These are phyloP conservation scores for Cephalotrichum gorgonifer DNA, from an alignment of 2,329 filamentous ascomycete genomes.

Conservation along the genomic window DNA sequence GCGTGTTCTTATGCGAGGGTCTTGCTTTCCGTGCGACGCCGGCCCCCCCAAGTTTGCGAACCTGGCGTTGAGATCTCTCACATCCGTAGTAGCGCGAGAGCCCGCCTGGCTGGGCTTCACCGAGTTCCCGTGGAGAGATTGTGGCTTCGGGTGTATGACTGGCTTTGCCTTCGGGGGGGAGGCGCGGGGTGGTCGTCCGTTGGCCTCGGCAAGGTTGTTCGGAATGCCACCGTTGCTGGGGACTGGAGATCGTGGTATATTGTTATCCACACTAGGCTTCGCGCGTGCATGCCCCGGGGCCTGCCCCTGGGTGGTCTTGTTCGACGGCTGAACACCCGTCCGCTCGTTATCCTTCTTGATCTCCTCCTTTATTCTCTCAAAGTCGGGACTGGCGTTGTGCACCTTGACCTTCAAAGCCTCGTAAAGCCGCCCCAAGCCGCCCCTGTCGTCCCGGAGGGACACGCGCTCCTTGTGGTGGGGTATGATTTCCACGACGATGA, in stretches of 20 bases:
- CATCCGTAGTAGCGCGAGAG: background rate
- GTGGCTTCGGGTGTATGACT: slow-evolving; percentile 55
- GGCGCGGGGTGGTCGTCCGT: slow-evolving; percentile 7
- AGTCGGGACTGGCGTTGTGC: slow-evolving; percentile 33
- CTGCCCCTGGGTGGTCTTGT: background rate
- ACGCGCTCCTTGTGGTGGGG: slow-evolving; percentile 67
- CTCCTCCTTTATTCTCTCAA: slow-evolving; percentile 45
- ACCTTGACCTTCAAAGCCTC: slow-evolving; percentile 39
- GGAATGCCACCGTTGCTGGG: background rate
- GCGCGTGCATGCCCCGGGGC: background rate
- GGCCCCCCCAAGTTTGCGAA: slow-evolving; percentile 46
- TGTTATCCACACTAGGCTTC: background rate
- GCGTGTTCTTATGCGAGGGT: slow-evolving; percentile 42
- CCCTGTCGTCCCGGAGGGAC: slow-evolving; percentile 45
- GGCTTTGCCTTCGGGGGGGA: slow-evolving; percentile 28
- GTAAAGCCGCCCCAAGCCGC: slow-evolving; percentile 37
- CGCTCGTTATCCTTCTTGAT: slow-evolving; percentile 55
- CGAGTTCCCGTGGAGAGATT: slow-evolving; percentile 52
- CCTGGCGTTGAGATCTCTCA: slow-evolving; percentile 40
- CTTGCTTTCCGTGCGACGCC: slow-evolving; percentile 30
- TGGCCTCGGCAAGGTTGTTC: background rate
- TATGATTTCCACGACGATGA: slow-evolving; percentile 67
- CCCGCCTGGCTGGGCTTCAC: background rate
- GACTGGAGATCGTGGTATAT: background rate
- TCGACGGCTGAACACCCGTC: slow-evolving; percentile 43